Percentiles rank a stretch among this genome's conserved stretches.
These are phyloP conservation scores for Filobasidium wieringae DNA, from an alignment of 768 basidiomycete species.

Conservation along the genomic window DNA sequence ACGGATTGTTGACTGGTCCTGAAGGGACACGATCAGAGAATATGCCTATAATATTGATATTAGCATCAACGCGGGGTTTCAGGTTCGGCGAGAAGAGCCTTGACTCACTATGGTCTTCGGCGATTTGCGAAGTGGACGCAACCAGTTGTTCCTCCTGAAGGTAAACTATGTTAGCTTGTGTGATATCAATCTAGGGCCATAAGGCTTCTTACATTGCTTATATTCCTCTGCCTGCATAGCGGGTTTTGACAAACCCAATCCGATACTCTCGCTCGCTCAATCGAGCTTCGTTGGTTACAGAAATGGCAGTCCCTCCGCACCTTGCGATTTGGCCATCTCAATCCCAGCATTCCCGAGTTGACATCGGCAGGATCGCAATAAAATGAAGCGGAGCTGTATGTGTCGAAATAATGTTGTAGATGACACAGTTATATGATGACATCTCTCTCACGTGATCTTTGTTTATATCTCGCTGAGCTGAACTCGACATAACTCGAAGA, in stretches of 20 bases:
- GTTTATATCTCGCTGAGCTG: neutral
- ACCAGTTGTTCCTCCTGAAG: neutral
- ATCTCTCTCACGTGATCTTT: neutral
- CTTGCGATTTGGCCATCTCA: neutral
- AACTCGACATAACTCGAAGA: neutral
- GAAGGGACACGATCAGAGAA: neutral
- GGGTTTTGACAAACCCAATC: neutral
- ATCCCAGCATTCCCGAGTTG: neutral
- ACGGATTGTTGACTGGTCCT: neutral
- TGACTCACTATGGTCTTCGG: neutral
- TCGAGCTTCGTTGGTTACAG: neutral
- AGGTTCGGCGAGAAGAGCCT: neutral
- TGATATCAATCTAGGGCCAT: neutral
- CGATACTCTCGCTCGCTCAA: neutral
- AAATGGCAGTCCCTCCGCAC: neutral
- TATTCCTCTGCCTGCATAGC: neutral
- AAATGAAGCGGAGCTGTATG: neutral
- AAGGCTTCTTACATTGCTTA: neutral
- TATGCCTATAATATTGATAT: neutral
- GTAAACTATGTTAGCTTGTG: neutral
- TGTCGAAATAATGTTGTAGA: neutral
- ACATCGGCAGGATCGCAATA: neutral
- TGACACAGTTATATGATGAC: neutral
- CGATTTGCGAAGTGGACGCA: neutral
- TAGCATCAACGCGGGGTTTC: neutral